Base-by-base conservation (phyloP, 192 early-diverging fungal species). In the Backusella sp. region DNA sequence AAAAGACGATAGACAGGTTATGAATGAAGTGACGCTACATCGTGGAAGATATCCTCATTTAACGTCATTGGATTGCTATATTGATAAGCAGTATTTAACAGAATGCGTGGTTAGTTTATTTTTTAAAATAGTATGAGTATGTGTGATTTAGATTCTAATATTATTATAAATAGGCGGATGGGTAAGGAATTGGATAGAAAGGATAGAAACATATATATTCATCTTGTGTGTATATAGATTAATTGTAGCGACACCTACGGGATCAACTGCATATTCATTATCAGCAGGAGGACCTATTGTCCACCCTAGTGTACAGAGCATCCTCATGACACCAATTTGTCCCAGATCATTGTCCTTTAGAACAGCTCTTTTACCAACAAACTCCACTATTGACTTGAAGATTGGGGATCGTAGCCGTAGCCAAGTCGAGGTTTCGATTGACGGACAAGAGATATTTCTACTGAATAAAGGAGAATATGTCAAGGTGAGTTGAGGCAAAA, bases 21-120 rank as follows among this genome's bases (percentile, higher is more conserved):
- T 97, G 89, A 98, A 98, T 75, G 96, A 98, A 72, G 91, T 96
- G 15, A 86, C 86, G 21, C 84, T 98, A 19, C 96, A 98, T 84
- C 89, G 96, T 35, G 96, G 96, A 37, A 87, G 92, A 49, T 89
- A 92, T 62, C 92, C 95, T 59, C 94, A 95, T 53, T 81, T 98
- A 46, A 94, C 94, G 0, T 87, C 90, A 1, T 90, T 96, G 68
- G 90, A 94, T 26, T 94, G 94, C 74, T 94, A 82, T 73, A 91
- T 97, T 21, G 91, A 94, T 80, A 90, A 86, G 71, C 90, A 95
- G 37, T 87, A 91, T 66, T 83, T 97, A 42, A 98, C 96, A 9
- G 93, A 94, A 42, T 94, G 91, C 9, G 92, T 97, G 7, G 89
- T 85, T 79, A 37, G 53, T 76, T 39, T 7, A 82, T 84, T 62